These are phyloP conservation scores for Lachancea waltii DNA, from an alignment of 805 yeast genomes.

Conservation along the genomic window DNA sequence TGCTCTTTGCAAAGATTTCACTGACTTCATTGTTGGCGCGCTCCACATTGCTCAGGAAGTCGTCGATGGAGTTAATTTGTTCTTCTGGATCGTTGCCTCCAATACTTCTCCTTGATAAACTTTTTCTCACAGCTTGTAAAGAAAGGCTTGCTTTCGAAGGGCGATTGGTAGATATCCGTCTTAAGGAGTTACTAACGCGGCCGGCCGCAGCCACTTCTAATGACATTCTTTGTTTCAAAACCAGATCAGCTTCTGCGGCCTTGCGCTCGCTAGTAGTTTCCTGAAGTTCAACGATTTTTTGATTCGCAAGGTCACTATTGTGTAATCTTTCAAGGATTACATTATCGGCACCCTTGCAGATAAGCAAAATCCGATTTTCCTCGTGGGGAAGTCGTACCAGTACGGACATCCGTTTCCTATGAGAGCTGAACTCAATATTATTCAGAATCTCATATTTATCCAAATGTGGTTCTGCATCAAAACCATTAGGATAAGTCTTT, in stretches of 20 bases:
- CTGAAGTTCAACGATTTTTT: conserved; percentile 60
- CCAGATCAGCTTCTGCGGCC: conserved; percentile 67
- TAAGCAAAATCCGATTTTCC: conserved; percentile 53
- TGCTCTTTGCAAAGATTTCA: conserved; percentile 45
- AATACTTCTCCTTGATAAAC: conserved; percentile 21
- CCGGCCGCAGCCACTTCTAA: conserved; percentile 30
- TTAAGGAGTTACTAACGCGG: conserved; percentile 30
- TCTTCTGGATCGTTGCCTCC: conserved; percentile 21
- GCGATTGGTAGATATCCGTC: conserved; percentile 28
- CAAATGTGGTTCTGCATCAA: conserved; percentile 52
- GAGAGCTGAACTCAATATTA: conserved; percentile 76
- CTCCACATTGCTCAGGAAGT: conserved; percentile 37
- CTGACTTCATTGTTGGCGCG: conserved; percentile 47
- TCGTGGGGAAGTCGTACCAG: conserved; percentile 66
- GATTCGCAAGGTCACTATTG: conserved; percentile 49
- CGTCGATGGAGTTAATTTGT: conserved; percentile 43
- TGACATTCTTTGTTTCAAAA: conserved; percentile 53
- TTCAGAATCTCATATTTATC: conserved; percentile 75
- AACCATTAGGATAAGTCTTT: conserved; percentile 79
- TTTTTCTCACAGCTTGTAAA: conserved; percentile 27
- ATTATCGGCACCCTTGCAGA: conserved; percentile 96
- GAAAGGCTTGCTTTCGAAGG: conserved; percentile 26
- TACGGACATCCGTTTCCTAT: conserved; percentile 93
- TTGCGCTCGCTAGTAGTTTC: conserved; percentile 55
- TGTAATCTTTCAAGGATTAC: conserved; percentile 70